A percentile compares a stretch with the other conserved stretches of the same genome.
Conservation (phyloP, 352 stramenopile species). For the Phytophthora sojae region DNA sequence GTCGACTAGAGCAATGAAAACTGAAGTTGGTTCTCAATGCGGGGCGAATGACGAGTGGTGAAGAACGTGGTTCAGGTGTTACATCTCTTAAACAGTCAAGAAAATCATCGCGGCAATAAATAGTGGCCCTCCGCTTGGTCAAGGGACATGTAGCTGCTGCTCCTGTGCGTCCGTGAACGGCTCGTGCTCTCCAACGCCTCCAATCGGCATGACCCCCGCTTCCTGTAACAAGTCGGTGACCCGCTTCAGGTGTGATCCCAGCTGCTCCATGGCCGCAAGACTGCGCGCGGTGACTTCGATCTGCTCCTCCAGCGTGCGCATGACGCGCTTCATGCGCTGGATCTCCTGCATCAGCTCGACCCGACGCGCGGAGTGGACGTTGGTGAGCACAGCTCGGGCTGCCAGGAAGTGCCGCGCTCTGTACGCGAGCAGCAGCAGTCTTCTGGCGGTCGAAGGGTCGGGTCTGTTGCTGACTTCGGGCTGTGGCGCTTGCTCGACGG, state of each 20-base stretch:
- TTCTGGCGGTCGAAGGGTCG: neutral
- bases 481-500: conserved; percentile 7
- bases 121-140: neutral
- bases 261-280: conserved; percentile 39
- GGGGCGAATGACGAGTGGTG: neutral
- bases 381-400: conserved; percentile 25
- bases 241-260: conserved; percentile 39
- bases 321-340: conserved; percentile 34
- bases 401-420: conserved; percentile 31
- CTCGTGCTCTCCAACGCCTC: neutral
- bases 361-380: conserved; percentile 33
- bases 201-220: conserved; percentile 1
- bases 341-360: conserved; percentile 50
- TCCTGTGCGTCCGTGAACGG: neutral
- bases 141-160: neutral
- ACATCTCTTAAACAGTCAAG: neutral
- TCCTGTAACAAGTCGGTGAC: conserved; percentile 35
- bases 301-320: conserved; percentile 40
- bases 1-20: neutral
- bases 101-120: neutral
- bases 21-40: neutral
- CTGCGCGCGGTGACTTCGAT: conserved; percentile 44
- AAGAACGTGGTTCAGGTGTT: neutral
- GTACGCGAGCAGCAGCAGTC: conserved; percentile 29
- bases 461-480: conserved; percentile 1